Evolutionary conservation across 306 rosid species (phyloP), one percentile per base, ranked within the genome.

Genomic region (Astragalus membranaceus): DNA sequence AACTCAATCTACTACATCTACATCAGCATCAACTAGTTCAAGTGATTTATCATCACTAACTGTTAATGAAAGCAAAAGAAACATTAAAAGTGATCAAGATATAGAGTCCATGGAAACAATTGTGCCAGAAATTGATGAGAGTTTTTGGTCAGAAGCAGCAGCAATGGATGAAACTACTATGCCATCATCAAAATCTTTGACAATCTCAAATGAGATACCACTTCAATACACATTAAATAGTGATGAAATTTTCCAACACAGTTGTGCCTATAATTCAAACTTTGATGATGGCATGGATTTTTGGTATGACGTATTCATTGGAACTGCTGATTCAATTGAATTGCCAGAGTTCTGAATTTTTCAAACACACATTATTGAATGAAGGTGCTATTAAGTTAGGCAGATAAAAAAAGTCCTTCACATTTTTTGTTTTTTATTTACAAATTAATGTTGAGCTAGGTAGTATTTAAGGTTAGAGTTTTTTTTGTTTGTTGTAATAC

Each of bases 211-310:
- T 67, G 80, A 76, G 30, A 41, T 62, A 33, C 70, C 37, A 63
- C 20, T 58, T 12, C 73, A 79, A 74, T 74, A 35, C 57, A 69
- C 78, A 11, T 58, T 65, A 69, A 75, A 72, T 10, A 52, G 41
- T 46, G 67, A 17, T 44, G 87, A 84, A 10, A 60, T 9, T 1
- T 61, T 72, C 64, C 79, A 79, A 23, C 59, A 66, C 20, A 75
- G 69, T 13, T 44, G 16, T 61, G 66, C 9, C 30, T 51, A 47
- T 54, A 39, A 61, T 69, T 56, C 80, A 43, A 70, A 46, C 61
- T 46, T 77, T 14, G 88, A 81, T 5, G 90, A 94, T 4, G 85
- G 79, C 71, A 87, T 88, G 96, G 92, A 87, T 35, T 94, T 94
- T 74, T 94, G 98, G 98, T 90, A 78, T 68, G 84, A 85, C 35